Evolutionary conservation across 2,329 filamentous ascomycete species (phyloP).

Genomic region (Byssoonygena ceratinophila): DNA sequence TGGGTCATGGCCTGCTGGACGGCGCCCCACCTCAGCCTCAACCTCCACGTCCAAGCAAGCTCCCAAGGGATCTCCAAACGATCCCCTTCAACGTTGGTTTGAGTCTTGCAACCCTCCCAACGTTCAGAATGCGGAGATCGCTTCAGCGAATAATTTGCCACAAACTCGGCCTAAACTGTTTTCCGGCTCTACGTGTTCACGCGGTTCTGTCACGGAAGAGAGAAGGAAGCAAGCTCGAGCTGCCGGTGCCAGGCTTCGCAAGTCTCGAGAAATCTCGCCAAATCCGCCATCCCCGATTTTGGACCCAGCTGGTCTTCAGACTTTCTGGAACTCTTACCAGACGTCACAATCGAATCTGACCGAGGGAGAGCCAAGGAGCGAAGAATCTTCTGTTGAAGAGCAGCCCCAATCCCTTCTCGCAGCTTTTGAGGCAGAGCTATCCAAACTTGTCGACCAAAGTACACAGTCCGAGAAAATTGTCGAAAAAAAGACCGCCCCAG

Average conservation of each 20-base stretch:
- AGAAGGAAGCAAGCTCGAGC: conserved; percentile 21
- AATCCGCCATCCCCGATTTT: background rate
- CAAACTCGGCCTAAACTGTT: background rate
- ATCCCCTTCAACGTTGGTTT: conserved; percentile 13
- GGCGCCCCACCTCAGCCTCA: background rate
- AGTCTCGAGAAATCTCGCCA: background rate
- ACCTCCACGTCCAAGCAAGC: background rate
- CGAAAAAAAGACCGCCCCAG: background rate
- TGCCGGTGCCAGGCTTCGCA: conserved; percentile 17
- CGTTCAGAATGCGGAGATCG: background rate
- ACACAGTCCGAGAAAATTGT: conserved; percentile 7
- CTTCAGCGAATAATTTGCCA: background rate
- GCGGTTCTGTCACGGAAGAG: conserved; percentile 17
- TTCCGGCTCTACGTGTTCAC: background rate
- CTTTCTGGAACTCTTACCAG: conserved; percentile 9
- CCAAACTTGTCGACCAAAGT: conserved; percentile 25
- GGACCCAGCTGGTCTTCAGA: background rate
- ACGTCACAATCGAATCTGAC: background rate
- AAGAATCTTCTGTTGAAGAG: conserved; percentile 17
- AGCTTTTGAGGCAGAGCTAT: conserved; percentile 33
- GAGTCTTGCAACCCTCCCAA: conserved; percentile 18
- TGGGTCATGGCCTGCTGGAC: background rate
- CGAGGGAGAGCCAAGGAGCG: conserved; percentile 17
- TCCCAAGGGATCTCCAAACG: background rate
- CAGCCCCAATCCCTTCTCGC: conserved; percentile 28